phyloP scores from a whole-genome alignment of 352 stramenopile species.

The Aphanomyces euteiches region DNA sequence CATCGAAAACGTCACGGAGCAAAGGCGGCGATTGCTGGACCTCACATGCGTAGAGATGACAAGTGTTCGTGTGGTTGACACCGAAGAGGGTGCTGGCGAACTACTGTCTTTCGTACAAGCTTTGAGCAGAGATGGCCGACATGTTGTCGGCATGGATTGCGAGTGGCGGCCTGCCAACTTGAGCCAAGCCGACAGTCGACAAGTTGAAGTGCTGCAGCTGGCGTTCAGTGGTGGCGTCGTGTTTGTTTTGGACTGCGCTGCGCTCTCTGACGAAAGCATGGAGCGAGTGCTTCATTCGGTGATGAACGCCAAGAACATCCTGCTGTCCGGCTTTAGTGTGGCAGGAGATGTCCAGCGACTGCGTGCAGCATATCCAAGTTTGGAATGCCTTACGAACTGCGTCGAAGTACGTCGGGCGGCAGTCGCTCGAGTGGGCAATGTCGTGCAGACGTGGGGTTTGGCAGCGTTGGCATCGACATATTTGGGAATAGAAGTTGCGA shows the following conservation, averaged over 20 bases:
- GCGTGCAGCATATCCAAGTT: neutral
- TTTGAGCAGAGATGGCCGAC: too few species aligned
- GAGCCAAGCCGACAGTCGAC: neutral
- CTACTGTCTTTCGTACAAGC: too few species aligned
- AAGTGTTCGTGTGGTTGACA: too few species aligned
- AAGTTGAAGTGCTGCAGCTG: slow-evolving; percentile 19
- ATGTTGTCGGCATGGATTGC: slow-evolving; percentile 25
- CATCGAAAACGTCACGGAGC: too few species aligned
- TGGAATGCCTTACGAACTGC: slow-evolving; percentile 15
- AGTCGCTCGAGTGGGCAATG: neutral
- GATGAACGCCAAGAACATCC: neutral
- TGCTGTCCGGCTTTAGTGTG: slow-evolving; percentile 21
- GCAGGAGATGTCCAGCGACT: slow-evolving; percentile 22
- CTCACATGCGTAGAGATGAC: too few species aligned
- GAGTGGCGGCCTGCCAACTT: slow-evolving; percentile 20
- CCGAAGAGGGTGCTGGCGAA: too few species aligned
- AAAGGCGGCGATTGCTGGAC: too few species aligned
- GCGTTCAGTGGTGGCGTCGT: slow-evolving; percentile 5
- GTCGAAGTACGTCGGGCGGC: slow-evolving; percentile 18
- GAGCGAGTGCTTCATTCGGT: neutral
- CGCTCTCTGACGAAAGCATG: neutral
- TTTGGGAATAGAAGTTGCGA: neutral
- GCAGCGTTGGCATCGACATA: neutral
- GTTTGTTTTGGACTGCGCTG: slow-evolving; percentile 15
- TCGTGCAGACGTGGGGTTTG: slow-evolving; percentile 3